These are phyloP conservation scores for Heterobasidion occidentale DNA, from an alignment of 1,284 basidiomycete genomes.

Conservation along the genomic window DNA sequence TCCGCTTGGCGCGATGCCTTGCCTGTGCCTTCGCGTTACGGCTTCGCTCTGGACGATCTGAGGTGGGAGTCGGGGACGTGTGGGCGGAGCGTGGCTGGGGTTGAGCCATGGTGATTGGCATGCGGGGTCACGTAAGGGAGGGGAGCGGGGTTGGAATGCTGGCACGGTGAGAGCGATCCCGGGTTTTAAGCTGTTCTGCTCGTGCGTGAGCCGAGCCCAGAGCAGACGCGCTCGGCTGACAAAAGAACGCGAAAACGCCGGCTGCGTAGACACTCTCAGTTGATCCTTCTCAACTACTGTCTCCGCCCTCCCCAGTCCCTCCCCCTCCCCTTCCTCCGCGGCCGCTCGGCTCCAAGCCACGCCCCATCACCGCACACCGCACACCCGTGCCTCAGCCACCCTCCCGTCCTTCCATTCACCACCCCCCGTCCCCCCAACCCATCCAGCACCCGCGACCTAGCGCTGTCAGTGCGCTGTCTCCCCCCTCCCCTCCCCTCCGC, in stretches of 20 bases:
- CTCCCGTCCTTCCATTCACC: not conserved
- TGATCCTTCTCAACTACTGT: not conserved
- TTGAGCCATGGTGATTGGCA: slow-evolving; percentile 20
- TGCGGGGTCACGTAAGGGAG: slow-evolving; percentile 23
- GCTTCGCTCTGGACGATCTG: slow-evolving; percentile 61
- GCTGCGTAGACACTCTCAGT: not conserved
- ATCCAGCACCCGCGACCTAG: slow-evolving; percentile 25
- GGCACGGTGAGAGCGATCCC: too few species aligned
- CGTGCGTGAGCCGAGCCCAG: too few species aligned
- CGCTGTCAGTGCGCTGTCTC: too few species aligned
- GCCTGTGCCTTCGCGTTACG: slow-evolving; percentile 88
- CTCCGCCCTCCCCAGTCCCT: not conserved
- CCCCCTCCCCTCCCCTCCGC: slow-evolving; percentile 7
- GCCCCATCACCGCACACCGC: not conserved
- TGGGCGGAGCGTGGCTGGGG: not conserved
- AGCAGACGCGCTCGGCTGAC: too few species aligned
- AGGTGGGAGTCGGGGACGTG: slow-evolving; percentile 1
- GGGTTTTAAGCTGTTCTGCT: too few species aligned
- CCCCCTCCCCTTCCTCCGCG: slow-evolving; percentile 1
- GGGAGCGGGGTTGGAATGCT: slow-evolving; percentile 21
- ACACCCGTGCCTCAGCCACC: not conserved
- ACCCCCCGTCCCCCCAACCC: not conserved
- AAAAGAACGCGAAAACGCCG: too few species aligned
- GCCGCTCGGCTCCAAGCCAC: not conserved
- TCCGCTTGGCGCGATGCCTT: slow-evolving; percentile 85